Evolutionary conservation across 1,284 basidiomycete genomes (phyloP).

Genomic region (Stygiomarasmius scandens): DNA sequence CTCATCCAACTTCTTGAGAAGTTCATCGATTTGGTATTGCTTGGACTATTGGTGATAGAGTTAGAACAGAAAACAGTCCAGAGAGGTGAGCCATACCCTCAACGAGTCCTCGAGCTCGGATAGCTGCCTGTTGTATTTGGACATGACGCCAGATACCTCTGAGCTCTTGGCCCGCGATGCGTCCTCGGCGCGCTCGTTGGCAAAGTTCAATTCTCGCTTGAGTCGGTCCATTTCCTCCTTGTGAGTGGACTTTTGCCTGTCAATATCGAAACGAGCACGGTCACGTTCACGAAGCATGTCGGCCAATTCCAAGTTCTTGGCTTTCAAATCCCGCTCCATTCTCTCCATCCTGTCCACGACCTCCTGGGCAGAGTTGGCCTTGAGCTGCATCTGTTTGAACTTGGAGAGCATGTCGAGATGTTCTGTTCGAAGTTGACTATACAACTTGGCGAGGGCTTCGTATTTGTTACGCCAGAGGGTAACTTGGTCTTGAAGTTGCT

Average conservation of each 20-base stretch:
- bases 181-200: slow-evolving; percentile 98
- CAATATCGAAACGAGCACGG: slow-evolving; percentile 95
- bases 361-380: slow-evolving; percentile 98
- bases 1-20: slow-evolving; percentile 79
- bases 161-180: slow-evolving; percentile 89
- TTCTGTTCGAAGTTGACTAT: slow-evolving; percentile 96
- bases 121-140: slow-evolving; percentile 96
- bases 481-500: slow-evolving; percentile 96
- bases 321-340: slow-evolving; percentile 98
- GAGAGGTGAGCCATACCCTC: slow-evolving; percentile 57
- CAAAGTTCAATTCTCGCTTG: slow-evolving; percentile 92
- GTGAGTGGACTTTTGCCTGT: slow-evolving; percentile 91
- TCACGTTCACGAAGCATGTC: slow-evolving; percentile 99
- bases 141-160: slow-evolving; percentile 87
- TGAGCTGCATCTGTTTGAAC: slow-evolving; percentile 97
- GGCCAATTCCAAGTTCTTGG: slow-evolving; percentile 97
- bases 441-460: slow-evolving; percentile 97
- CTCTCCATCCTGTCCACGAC: slow-evolving; percentile 99
- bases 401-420: slow-evolving; percentile 97
- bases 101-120: slow-evolving; percentile 94
- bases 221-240: slow-evolving; percentile 96
- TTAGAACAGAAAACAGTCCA: not conserved
- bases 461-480: slow-evolving; percentile 98
- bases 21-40: slow-evolving; percentile 92
- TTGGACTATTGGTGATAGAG: slow-evolving; percentile 82